phyloP scores from a whole-genome alignment of 495 filamentous ascomycete genomes.

The Neurospora cerealis region DNA sequence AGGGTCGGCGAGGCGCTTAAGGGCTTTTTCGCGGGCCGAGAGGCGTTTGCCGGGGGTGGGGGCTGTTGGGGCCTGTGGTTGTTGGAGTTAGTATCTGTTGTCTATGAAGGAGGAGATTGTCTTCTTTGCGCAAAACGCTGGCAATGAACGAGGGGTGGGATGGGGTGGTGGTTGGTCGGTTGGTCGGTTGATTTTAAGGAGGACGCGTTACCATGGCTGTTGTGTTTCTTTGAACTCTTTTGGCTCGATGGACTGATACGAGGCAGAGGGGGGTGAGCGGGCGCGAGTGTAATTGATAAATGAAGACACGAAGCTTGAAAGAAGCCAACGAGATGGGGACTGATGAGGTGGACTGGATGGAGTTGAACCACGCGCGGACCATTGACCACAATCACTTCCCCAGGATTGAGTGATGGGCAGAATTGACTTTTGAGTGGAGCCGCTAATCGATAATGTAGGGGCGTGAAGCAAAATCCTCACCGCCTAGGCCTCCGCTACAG shows the following conservation, averaged over 20 bases:
- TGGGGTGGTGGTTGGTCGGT: not conserved
- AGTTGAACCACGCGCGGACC: not conserved
- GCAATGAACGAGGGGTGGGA: not conserved
- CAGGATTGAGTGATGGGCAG: not conserved
- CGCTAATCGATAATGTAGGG: not conserved
- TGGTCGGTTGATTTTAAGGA: too few species aligned
- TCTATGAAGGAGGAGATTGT: not conserved
- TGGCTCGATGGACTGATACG: not conserved
- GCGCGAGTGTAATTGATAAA: not conserved
- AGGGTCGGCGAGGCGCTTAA: slow-evolving; percentile 21
- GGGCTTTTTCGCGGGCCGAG: slow-evolving; percentile 22
- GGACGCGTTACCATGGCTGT: too few species aligned
- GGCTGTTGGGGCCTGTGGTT: slow-evolving; percentile 20
- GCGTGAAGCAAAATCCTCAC: not conserved
- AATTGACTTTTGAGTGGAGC: slow-evolving; percentile 24
- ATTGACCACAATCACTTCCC: not conserved
- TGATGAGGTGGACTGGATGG: not conserved
- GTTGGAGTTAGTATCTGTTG: not conserved
- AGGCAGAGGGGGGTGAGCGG: not conserved
- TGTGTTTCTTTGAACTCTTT: not conserved
- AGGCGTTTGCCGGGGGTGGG: slow-evolving; percentile 15
- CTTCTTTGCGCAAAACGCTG: too few species aligned
- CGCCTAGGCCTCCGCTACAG: not conserved
- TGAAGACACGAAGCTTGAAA: too few species aligned
- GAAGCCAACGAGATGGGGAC: not conserved